A percentile compares a stretch with the other conserved stretches of the same genome.
These are phyloP conservation scores for Penicillium arizonense DNA, from an alignment of 495 filamentous ascomycete species.

Conservation along the genomic window DNA sequence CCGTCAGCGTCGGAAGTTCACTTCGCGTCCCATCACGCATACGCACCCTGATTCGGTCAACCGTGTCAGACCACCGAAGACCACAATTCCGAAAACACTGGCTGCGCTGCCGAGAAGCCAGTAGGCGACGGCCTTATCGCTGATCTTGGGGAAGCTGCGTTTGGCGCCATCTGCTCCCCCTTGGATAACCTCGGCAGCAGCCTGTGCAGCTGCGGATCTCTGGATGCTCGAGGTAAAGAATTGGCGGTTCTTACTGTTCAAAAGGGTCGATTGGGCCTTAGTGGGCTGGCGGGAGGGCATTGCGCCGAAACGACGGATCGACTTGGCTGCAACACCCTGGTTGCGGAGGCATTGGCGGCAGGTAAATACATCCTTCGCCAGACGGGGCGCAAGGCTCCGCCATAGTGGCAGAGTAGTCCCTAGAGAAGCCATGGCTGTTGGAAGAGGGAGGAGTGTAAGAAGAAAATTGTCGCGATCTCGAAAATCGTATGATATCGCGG, in stretches of 20 bases:
- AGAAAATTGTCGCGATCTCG: conserved; percentile 13
- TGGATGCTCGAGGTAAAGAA: conserved; percentile 30
- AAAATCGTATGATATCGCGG: conserved; percentile 19
- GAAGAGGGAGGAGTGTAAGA: conserved; percentile 10
- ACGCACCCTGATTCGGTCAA: conserved; percentile 93
- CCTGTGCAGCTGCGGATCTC: conserved; percentile 24
- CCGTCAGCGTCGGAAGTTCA: conserved; percentile 16
- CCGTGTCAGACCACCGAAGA: conserved; percentile 90
- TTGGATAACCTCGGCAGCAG: conserved; percentile 16
- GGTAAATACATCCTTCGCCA: conserved; percentile 56
- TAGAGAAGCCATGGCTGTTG: conserved; percentile 37
- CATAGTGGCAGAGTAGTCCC: conserved; percentile 30
- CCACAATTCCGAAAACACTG: conserved; percentile 93
- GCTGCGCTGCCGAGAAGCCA: conserved; percentile 90
- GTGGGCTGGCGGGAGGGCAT: conserved; percentile 26
- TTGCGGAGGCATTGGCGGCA: conserved; percentile 61
- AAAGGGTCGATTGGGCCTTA: conserved; percentile 25
- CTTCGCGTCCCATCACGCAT: background rate
- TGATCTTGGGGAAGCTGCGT: conserved; percentile 67
- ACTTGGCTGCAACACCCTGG: conserved; percentile 31
- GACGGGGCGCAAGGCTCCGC: conserved; percentile 43
- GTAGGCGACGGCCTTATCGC: conserved; percentile 74
- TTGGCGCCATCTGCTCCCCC: conserved; percentile 29
- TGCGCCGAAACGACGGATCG: conserved; percentile 33
- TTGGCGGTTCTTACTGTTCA: conserved; percentile 29